Evolutionary conservation across 2,329 filamentous ascomycete species (phyloP), one percentile per base, ranked within the genome.

Genomic region (Parascedosporium putredinis): DNA sequence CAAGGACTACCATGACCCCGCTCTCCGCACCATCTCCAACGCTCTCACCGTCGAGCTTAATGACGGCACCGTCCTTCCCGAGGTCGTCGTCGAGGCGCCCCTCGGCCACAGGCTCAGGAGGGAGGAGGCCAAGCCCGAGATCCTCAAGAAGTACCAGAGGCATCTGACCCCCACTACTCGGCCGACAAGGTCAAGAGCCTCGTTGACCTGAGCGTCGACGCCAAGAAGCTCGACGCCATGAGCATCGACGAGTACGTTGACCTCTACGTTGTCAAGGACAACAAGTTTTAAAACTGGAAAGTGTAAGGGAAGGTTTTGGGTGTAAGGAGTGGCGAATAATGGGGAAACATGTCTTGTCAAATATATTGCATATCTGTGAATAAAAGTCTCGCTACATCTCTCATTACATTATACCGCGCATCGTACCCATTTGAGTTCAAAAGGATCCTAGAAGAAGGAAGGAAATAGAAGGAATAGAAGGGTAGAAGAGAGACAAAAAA

Each of bases 101-200:
- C 81, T 98, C 36, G 93, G 93, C 60, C 93, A 98, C 75, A 84
- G 85, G 57, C 76, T 93, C 63, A 78, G 93, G 57, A 82, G 91
- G 60, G 90, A 96, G 60, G 93, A 98, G 78, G 93, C 93, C 59
- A 97, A 97, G 80, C 93, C 93, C 52, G 87, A 95, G 70, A 96
- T 98, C 59, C 72, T 97, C 59, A 83, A 81, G 67, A 98, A 98
- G 78, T 98, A 88, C 75, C 85, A 90, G 83, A 83, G 87, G 65
- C 93, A 98, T 70, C 73, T 97, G 47, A 79, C 78, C 60, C 86
- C 49, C 91, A 96, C 73, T 94, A 86, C 68, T 73, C 80, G 53
- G 76, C 86, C 64, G 74, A 76, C 45, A 82, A 83, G 63, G 88
- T 96, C 47, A 53, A 91, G 71, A 76, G 93, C 72, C 76, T 98